Conservation (phyloP, 768 basidiomycete species). For the Pulveroboletus frians region DNA sequence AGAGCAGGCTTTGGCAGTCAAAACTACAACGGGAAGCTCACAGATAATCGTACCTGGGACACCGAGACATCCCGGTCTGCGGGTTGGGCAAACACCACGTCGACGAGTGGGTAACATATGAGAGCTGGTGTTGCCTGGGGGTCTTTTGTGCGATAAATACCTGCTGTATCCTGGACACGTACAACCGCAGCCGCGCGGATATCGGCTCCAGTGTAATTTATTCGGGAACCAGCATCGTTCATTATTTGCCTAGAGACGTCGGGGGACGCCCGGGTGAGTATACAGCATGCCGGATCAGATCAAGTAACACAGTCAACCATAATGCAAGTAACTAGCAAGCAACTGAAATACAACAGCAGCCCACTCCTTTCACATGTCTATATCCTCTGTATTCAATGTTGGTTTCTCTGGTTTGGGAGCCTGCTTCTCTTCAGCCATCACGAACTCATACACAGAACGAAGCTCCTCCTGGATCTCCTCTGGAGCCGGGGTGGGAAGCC, state of each 20-base stretch:
- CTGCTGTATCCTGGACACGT: no score
- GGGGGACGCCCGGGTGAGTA: no score
- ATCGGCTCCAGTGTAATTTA: no score
- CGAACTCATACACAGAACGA: slow-evolving; percentile 30
- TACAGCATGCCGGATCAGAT: no score
- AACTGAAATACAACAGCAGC: background rate
- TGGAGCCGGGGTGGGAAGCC: slow-evolving; percentile 16
- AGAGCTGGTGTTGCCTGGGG: slow-evolving; percentile 6
- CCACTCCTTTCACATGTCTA: slow-evolving; percentile 15
- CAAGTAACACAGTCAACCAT: no score
- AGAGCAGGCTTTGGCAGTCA: slow-evolving; percentile 54
- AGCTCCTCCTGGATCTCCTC: slow-evolving; percentile 28
- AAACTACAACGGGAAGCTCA: slow-evolving; percentile 50
- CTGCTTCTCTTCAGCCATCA: slow-evolving; percentile 21
- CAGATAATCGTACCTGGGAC: slow-evolving; percentile 79
- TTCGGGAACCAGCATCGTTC: background rate
- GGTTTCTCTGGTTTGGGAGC: slow-evolving; percentile 15
- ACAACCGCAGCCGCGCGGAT: background rate
- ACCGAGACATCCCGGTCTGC: slow-evolving; percentile 63
- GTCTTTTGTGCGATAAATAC: slow-evolving; percentile 6
- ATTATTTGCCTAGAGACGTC: background rate
- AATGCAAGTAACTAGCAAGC: slow-evolving; percentile 15
- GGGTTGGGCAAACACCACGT: slow-evolving; percentile 72
- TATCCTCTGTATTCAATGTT: slow-evolving; percentile 23
- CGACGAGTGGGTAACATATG: slow-evolving; percentile 60